Evolutionary conservation across 352 stramenopile genomes (phyloP), one percentile per base, ranked within the genome.

Genomic region (Globisporangium irregulare): DNA sequence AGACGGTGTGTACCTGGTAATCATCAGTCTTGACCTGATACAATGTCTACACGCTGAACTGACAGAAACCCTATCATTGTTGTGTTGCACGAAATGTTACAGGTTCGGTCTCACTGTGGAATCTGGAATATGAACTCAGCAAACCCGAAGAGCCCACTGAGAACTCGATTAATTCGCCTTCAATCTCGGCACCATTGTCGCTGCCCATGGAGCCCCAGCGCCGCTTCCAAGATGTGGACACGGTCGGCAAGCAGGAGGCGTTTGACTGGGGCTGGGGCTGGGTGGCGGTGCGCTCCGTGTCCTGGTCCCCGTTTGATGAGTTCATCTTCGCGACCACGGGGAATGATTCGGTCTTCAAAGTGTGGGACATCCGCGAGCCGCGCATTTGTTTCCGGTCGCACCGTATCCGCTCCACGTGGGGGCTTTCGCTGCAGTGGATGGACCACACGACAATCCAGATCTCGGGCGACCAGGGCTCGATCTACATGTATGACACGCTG

Each of bases 211-310:
- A 94, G 34, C 88, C 88, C 1, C 86, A 93, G 70, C 73, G 84
- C 2, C 81, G 84, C 46, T 96, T 91, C 61, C 86, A 96, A 70
- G 85, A 94, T 34, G 88, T 84, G 12, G 88, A 96, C 46, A 90
- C 84, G 7, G 77, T 91, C 20, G 84, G 82, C 57, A 96, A 96
- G 66, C 85, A 94, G 67, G 82, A 94, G 61, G 71, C 81, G 1
- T 91, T 93, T 65, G 86, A 94, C 41, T 96, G 88, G 88, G 85
- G 86, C 14, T 89, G 78, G 72, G 86, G 86, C 20, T 96, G 88
- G 88, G 83, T 93, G 22, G 86, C 88, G 18, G 79, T 96, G 12
- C 86, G 88, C 59, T 83, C 84, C 0, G 80, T 96, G 25, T 73
- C 75, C 10, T 96, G 88, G 88, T 94, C 85, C 32, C 86, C 88